A percentile compares a stretch with the other conserved stretches of the same genome.
phyloP scores from a whole-genome alignment of 257 asterid genomes.

The Ehretia macrophylla region DNA sequence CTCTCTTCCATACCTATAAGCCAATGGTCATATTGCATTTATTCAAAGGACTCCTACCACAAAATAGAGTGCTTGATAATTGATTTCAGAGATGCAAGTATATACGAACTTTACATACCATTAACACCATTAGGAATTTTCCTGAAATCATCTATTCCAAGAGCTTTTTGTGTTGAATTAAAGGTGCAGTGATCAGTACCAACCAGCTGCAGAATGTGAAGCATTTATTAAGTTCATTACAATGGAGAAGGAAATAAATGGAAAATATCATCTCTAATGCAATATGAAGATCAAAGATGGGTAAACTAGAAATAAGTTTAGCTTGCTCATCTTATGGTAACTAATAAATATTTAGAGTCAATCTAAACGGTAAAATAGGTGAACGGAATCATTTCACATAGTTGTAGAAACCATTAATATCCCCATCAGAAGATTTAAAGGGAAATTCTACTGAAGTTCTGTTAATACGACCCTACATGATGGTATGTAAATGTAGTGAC shows the following conservation, averaged over 20 bases:
- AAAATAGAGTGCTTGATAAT: not conserved
- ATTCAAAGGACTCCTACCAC: not conserved
- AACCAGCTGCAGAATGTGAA: slow-evolving; percentile 67
- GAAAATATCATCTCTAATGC: not conserved
- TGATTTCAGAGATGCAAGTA: not conserved
- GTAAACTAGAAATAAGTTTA: too few relatives aligned
- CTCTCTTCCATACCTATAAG: slow-evolving; percentile 88
- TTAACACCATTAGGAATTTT: slow-evolving; percentile 98
- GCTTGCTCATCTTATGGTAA: too few relatives aligned
- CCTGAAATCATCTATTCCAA: slow-evolving; percentile 83
- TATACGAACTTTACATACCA: slow-evolving; percentile 35
- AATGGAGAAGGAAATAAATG: not conserved
- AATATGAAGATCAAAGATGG: slow-evolving; percentile 4
- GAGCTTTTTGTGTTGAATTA: slow-evolving; percentile 79
- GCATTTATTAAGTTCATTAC: slow-evolving; percentile 8
- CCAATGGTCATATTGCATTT: slow-evolving; percentile 7
- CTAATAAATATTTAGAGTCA: too few relatives aligned
- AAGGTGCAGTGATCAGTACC: slow-evolving; percentile 98
- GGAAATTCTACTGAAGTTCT: too few relatives aligned
- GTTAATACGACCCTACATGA: too few relatives aligned
- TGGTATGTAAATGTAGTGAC: too few relatives aligned
- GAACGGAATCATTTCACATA: too few relatives aligned
- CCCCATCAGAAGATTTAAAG: too few relatives aligned
- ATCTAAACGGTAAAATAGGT: too few relatives aligned
- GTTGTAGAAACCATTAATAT: too few relatives aligned